phyloP scores from a whole-genome alignment of 1,284 basidiomycete genomes.

The Austropuccinia psidii region DNA sequence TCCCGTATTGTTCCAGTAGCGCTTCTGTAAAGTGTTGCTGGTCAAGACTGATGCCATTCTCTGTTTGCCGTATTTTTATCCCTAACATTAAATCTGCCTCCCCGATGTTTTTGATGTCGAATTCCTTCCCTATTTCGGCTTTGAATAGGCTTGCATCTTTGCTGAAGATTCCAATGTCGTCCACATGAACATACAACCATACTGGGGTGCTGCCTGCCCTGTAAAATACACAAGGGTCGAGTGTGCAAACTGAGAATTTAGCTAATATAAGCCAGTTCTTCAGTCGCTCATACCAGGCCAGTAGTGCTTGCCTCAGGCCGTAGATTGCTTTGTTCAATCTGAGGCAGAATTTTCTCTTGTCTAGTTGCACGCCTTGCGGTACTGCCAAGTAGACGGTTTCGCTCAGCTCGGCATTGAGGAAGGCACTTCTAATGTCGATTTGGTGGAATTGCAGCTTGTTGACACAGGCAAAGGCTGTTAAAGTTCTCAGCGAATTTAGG shows the following conservation, averaged over 20 bases:
- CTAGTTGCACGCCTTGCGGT: neutral
- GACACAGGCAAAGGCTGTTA: neutral
- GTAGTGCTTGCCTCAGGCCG: conserved; percentile 2
- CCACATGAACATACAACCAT: neutral
- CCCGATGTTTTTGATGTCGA: no score
- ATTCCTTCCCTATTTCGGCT: no score
- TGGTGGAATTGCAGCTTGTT: no score
- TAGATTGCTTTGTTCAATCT: neutral
- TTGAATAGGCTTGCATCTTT: no score
- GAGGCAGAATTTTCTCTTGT: neutral
- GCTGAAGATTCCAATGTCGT: no score
- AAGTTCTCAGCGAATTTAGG: neutral
- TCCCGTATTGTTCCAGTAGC: neutral
- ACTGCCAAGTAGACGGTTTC: neutral
- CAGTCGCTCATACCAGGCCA: neutral
- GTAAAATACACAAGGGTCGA: neutral
- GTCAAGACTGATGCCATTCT: no score
- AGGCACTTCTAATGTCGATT: neutral
- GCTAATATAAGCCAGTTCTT: neutral
- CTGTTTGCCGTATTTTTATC: no score
- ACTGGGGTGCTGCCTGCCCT: neutral
- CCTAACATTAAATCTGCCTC: neutral
- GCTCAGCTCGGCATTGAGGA: neutral
- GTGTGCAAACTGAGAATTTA: neutral
- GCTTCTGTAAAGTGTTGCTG: neutral